phyloP scores from a whole-genome alignment of 2,329 filamentous ascomycete species.

The Penicillium psychrosexuale region DNA sequence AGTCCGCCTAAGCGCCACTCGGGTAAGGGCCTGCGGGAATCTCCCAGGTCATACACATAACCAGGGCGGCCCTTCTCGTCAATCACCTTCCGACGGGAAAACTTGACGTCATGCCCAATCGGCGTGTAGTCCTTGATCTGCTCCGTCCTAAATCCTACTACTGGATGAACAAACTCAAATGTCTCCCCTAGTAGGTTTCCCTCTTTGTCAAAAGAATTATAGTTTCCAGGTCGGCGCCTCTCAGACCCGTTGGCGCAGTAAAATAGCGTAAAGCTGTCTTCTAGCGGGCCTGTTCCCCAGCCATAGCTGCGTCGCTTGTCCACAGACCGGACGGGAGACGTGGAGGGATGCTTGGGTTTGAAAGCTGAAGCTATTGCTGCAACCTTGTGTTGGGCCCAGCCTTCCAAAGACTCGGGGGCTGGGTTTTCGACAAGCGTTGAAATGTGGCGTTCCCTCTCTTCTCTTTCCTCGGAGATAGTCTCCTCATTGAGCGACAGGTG shows the following conservation, averaged over 20 bases:
- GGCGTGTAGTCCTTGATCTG: constrained; percentile 14
- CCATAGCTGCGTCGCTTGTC: constrained; percentile 8
- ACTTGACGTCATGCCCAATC: constrained; percentile 2
- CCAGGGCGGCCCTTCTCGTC: constrained; percentile 6
- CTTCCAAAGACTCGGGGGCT: not conserved
- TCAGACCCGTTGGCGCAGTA: constrained; percentile 18
- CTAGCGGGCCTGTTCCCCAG: constrained; percentile 16
- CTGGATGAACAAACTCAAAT: constrained; percentile 19
- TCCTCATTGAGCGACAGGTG: constrained; percentile 14
- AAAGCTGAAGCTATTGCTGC: not conserved
- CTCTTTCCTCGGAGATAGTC: constrained; percentile 8
- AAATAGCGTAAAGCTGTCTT: constrained; percentile 13
- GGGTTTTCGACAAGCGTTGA: not conserved
- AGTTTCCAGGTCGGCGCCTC: constrained; percentile 15
- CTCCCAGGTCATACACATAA: constrained; percentile 13
- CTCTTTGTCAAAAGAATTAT: constrained; percentile 3
- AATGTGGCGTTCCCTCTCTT: constrained; percentile 5
- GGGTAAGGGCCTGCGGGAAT: constrained; percentile 4
- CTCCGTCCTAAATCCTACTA: constrained; percentile 17
- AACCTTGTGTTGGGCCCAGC: constrained; percentile 1
- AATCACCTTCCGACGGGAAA: constrained; percentile 9
- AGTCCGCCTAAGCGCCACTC: constrained; percentile 19
- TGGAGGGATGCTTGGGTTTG: not conserved
- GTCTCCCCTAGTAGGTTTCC: constrained; percentile 12
- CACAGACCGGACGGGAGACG: not conserved